phyloP scores from a whole-genome alignment of 1,284 basidiomycete species.

The Takashimella koratensis region DNA sequence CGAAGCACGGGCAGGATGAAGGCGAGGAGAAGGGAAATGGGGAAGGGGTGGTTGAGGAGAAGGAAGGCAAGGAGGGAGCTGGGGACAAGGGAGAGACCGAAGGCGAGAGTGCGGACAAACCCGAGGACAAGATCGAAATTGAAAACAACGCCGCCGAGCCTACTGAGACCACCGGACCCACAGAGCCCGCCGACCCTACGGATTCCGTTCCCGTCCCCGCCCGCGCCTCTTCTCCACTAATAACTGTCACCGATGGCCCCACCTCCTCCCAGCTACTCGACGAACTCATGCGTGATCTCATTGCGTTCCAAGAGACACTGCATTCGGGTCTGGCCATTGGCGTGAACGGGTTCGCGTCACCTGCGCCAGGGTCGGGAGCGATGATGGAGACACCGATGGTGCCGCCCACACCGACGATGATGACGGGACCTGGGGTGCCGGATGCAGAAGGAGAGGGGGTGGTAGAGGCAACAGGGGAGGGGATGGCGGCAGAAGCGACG shows the following conservation, averaged over 20 bases:
- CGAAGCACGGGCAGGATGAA: constrained; percentile 9
- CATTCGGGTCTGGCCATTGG: constrained; percentile 53
- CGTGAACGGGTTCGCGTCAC: constrained; percentile 18
- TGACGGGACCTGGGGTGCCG: neutral
- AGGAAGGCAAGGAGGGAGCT: neutral
- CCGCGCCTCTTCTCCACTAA: constrained; percentile 4
- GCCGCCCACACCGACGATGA: constrained; percentile 6
- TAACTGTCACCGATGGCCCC: constrained; percentile 2
- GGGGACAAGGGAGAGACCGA: neutral
- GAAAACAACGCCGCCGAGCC: neutral
- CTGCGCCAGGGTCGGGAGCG: constrained; percentile 15
- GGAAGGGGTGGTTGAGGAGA: constrained; percentile 1
- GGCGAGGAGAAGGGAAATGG: neutral
- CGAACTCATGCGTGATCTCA: constrained; percentile 78
- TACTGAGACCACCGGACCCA: constrained; percentile 1
- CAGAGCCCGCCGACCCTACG: neutral
- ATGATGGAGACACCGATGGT: constrained; percentile 11
- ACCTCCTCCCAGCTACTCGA: constrained; percentile 76
- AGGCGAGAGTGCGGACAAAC: too few relatives aligned
- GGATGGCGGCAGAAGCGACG: neutral
- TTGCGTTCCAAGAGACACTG: constrained; percentile 80
- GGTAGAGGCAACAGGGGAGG: neutral
- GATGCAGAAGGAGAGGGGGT: neutral
- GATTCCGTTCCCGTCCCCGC: neutral
- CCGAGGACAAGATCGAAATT: neutral